Percentiles rank a stretch among this genome's conserved stretches.
These are phyloP conservation scores for Leishmania amazonensis DNA, from an alignment of 208 protist species.

Conservation along the genomic window DNA sequence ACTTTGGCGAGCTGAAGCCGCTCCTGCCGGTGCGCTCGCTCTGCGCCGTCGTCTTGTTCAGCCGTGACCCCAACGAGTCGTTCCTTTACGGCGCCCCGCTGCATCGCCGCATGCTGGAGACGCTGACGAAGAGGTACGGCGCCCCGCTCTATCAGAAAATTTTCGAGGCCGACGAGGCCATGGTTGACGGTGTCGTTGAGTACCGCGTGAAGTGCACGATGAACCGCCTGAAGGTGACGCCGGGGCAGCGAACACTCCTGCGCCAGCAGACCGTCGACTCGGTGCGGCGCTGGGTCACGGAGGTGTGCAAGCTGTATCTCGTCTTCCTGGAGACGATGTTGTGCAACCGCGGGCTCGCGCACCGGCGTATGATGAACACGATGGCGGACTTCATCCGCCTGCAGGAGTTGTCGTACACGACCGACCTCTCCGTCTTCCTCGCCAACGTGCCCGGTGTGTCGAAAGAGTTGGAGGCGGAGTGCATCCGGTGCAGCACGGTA, in stretches of 20 bases:
- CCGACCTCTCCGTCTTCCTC: slow-evolving; percentile 75
- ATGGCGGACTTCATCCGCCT: slow-evolving; percentile 59
- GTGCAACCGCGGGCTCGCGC: slow-evolving; percentile 83
- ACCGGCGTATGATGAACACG: slow-evolving; percentile 78
- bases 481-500: slow-evolving; percentile 49
- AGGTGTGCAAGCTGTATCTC: slow-evolving; percentile 72
- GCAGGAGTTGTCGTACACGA: slow-evolving; percentile 73
- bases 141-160: slow-evolving; percentile 78
- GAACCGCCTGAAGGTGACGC: slow-evolving; percentile 66
- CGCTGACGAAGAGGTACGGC: slow-evolving; percentile 61
- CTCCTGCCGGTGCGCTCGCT: slow-evolving; percentile 72
- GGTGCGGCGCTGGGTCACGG: slow-evolving; percentile 59
- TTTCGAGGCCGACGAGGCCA: slow-evolving; percentile 65
- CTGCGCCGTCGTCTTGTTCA: slow-evolving; percentile 68
- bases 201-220: slow-evolving; percentile 83
- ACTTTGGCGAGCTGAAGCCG: slow-evolving; percentile 62
- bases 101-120: slow-evolving; percentile 58
- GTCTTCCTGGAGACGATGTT: slow-evolving; percentile 84
- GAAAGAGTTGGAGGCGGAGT: slow-evolving; percentile 52
- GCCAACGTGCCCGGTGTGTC: slow-evolving; percentile 46
- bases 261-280: slow-evolving; percentile 71
- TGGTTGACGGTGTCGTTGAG: slow-evolving; percentile 71
- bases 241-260: slow-evolving; percentile 46
- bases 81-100: slow-evolving; percentile 76
- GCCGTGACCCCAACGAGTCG: slow-evolving; percentile 66